Conservation (phyloP, 257 asterid genomes). For the Rehmannia glutinosa region DNA sequence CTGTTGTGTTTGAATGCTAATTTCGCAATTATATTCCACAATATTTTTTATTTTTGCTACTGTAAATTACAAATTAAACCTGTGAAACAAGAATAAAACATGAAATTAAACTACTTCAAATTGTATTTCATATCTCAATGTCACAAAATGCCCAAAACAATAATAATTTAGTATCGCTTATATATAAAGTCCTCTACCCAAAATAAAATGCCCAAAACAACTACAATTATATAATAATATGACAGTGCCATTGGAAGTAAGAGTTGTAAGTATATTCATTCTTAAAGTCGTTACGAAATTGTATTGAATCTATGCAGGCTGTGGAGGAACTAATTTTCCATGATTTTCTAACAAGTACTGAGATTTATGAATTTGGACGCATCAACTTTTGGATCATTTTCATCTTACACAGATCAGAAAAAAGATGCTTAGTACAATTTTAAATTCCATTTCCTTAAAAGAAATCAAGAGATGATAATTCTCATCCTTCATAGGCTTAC, state of each 20-base stretch:
- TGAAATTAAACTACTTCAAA: too few relatives aligned
- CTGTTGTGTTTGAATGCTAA: too few relatives aligned
- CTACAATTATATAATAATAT: background rate
- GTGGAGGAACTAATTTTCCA: background rate
- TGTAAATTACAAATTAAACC: too few relatives aligned
- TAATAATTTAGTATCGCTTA: too few relatives aligned
- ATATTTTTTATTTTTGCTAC: too few relatives aligned
- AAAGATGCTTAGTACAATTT: background rate
- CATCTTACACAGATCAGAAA: background rate
- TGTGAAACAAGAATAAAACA: too few relatives aligned
- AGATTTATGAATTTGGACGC: background rate
- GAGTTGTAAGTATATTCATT: background rate
- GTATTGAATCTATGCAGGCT: background rate
- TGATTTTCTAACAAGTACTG: background rate
- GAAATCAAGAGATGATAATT: background rate
- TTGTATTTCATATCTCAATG: too few relatives aligned
- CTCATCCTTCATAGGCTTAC: conserved; percentile 13
- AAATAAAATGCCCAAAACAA: too few relatives aligned
- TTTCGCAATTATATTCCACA: too few relatives aligned
- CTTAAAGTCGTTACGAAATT: background rate
- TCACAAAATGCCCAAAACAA: too few relatives aligned
- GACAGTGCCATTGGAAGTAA: background rate
- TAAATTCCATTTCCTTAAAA: background rate
- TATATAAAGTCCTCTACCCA: too few relatives aligned
- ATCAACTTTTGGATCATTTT: background rate